Percentiles rank a stretch among this genome's conserved stretches.
Conservation (phyloP, 805 yeast genomes). For the Barnettozyma siamensis region DNA sequence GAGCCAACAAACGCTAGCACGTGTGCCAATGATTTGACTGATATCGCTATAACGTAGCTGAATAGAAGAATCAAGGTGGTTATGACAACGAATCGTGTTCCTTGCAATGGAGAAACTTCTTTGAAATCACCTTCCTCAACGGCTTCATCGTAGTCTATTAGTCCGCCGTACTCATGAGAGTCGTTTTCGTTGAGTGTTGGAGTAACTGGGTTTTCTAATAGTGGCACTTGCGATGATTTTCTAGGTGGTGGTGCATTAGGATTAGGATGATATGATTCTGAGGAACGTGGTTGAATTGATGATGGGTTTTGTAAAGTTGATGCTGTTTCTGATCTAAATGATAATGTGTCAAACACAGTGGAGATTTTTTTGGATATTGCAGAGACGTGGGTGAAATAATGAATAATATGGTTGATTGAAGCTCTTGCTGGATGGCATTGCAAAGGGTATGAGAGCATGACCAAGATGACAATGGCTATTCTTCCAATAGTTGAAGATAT, state of each 20-base stretch:
- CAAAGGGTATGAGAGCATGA: slow-evolving; percentile 78
- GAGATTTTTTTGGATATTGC: slow-evolving; percentile 21
- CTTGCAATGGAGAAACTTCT: slow-evolving; percentile 23
- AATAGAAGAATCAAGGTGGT: slow-evolving; percentile 46
- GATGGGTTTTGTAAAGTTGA: slow-evolving; percentile 1
- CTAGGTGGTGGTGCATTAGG: slow-evolving; percentile 1
- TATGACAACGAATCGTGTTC: slow-evolving; percentile 40
- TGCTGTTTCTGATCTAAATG: slow-evolving; percentile 7
- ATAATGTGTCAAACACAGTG: slow-evolving; percentile 5
- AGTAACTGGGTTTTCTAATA: slow-evolving; percentile 1
- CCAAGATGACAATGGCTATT: slow-evolving; percentile 72
- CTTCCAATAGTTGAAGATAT: slow-evolving; percentile 72
- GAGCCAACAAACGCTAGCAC: slow-evolving; percentile 88
- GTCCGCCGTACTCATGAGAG: slow-evolving; percentile 7
- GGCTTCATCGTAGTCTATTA: slow-evolving; percentile 23
- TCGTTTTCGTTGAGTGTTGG: neutral
- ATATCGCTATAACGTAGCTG: slow-evolving; percentile 60
- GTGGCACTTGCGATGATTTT: slow-evolving; percentile 4
- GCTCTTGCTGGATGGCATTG: slow-evolving; percentile 90
- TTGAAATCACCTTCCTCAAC: slow-evolving; percentile 26
- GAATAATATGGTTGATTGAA: slow-evolving; percentile 67
- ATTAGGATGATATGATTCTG: neutral
- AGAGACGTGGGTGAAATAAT: slow-evolving; percentile 35
- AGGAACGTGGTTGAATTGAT: too few species aligned
- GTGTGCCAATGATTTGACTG: slow-evolving; percentile 68